Base-by-base conservation (phyloP, 345 rosid species). In the Linum tenue region DNA sequence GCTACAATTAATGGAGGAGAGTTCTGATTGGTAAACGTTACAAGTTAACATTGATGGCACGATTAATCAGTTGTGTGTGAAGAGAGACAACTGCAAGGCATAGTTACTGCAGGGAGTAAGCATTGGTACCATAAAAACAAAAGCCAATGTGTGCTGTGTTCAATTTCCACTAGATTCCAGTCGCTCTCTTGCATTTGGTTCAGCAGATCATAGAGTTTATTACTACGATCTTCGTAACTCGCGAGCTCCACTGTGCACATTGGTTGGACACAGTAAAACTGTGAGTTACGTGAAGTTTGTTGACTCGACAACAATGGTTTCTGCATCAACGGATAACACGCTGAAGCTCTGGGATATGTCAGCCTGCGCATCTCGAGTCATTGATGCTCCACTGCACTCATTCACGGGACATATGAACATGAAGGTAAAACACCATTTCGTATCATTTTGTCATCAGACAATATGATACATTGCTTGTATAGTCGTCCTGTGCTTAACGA, bases 291-390 rank as follows among this genome's bases (percentile, higher is more conserved):
- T 94, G 80, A 94, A 82, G 83, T 94, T 94, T 74, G 77, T 88
- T 44, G 95, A 94, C 71, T 37, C 86, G 7, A 75, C 79, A 3
- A 85, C 80, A 55, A 82, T 94, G 57, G 97, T 90, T 66, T 94
- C 97, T 59, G 85, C 96, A 22, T 94, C 97, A 63, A 94, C 95
- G 39, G 99, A 94, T 70, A 94, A 94, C 80, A 85, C 97, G 1
- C 59, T 94, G 72, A 94, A 90, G 92, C 96, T 94, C 37, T 94
- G 99, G 97, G 97, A 90, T 70, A 81, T 94, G 77, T 88, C 99
- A 39, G 66, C 62, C 72, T 70, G 86, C 80, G 65, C 88, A 16
- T 85, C 97, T 65, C 88, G 84, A 56, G 71, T 85, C 73, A 84
- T 79, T 53, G 88, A 92, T 73, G 67, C 86, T 39, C 95, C 99